Conservation (phyloP, 1,284 basidiomycete species). For the Marasmius tenuissimus region DNA sequence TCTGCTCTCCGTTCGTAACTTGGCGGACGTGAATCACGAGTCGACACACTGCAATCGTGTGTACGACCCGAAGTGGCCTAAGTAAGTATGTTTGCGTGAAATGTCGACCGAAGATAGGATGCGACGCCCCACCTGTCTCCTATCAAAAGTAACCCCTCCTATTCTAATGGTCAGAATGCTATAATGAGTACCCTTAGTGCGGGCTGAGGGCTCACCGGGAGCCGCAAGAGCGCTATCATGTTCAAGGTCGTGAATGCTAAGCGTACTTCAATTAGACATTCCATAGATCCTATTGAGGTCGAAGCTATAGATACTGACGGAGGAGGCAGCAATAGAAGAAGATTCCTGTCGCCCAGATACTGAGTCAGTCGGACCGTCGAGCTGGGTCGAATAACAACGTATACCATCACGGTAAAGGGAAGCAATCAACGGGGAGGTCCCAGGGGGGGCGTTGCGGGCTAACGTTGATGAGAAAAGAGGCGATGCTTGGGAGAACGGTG, state of each 20-base stretch:
- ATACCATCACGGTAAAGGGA: not conserved
- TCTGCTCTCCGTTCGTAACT: not conserved
- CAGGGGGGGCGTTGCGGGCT: not conserved
- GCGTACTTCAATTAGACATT: not conserved
- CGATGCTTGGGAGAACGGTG: not conserved
- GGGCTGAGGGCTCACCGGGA: not conserved
- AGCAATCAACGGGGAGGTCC: not conserved
- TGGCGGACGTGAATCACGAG: not conserved
- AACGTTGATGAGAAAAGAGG: not conserved
- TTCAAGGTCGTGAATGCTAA: not conserved
- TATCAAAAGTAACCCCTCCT: not conserved
- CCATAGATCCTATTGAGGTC: too few relatives aligned
- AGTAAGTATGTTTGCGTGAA: too few relatives aligned
- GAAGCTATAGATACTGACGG: not conserved
- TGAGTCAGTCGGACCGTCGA: too few relatives aligned
- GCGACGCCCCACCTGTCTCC: not conserved
- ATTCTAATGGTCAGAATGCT: not conserved
- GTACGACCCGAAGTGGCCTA: not conserved
- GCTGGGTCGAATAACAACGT: too few relatives aligned
- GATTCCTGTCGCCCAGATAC: not conserved
- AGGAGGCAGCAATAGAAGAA: not conserved
- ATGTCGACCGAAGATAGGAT: not conserved
- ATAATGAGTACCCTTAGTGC: not conserved
- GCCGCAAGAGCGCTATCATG: not conserved
- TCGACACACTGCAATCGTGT: not conserved